A percentile compares a stretch with the other conserved stretches of the same genome.
phyloP scores from a whole-genome alignment of 768 basidiomycete genomes.

The Chiua virens region DNA sequence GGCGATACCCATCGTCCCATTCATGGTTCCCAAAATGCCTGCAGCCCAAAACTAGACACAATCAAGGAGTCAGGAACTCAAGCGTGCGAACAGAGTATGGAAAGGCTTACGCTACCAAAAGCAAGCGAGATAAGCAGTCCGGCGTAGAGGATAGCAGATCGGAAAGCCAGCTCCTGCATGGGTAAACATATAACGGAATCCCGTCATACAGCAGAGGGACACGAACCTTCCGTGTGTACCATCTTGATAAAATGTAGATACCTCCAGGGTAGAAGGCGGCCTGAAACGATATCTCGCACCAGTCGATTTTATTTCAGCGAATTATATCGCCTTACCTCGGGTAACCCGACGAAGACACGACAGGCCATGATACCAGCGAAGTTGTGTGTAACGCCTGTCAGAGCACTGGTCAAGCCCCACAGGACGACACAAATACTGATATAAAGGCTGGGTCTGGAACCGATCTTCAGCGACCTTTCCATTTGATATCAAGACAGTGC shows the following conservation, averaged over 20 bases:
- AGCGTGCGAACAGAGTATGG: neutral
- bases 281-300: slow-evolving; percentile 18
- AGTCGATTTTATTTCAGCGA: neutral
- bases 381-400: slow-evolving; percentile 61
- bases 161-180: slow-evolving; percentile 59
- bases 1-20: slow-evolving; percentile 61
- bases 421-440: slow-evolving; percentile 59
- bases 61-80: neutral
- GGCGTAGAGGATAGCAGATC: slow-evolving; percentile 58
- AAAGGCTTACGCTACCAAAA: slow-evolving; percentile 55
- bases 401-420: slow-evolving; percentile 64
- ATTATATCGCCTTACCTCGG: slow-evolving; percentile 42
- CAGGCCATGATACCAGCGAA: slow-evolving; percentile 57
- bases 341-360: slow-evolving; percentile 61
- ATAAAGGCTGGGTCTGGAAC: slow-evolving; percentile 55
- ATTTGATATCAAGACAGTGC: neutral
- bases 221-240: slow-evolving; percentile 24
- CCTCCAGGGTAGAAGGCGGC: slow-evolving; percentile 67
- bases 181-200: neutral
- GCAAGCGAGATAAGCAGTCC: slow-evolving; percentile 64
- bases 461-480: neutral
- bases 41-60: slow-evolving; percentile 61
- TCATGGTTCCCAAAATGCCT: slow-evolving; percentile 67
- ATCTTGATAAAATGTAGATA: slow-evolving; percentile 34
- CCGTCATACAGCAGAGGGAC: too few species aligned